Evolutionary conservation across 2,329 filamentous ascomycete genomes (phyloP).

Genomic region (Fusarium verrucosum): DNA sequence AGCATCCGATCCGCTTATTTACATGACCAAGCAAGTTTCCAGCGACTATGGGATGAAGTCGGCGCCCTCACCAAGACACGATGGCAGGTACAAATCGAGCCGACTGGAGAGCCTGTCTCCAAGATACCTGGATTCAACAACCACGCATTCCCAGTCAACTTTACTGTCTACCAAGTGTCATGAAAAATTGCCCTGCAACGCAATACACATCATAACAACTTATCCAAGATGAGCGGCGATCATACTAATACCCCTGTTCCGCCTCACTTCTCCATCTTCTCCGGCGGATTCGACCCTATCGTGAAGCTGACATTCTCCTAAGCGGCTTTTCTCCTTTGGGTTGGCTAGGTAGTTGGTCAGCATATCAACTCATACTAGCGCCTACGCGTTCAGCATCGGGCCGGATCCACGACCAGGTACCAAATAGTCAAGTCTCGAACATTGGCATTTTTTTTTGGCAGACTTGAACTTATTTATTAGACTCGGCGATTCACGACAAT

Average conservation of each 20-base stretch:
- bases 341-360: slow-evolving; percentile 23
- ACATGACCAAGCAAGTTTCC: slow-evolving; percentile 61
- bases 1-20: slow-evolving; percentile 51
- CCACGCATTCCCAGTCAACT: slow-evolving; percentile 46
- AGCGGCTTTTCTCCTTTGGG: slow-evolving; percentile 29
- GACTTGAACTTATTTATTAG: slow-evolving; percentile 7
- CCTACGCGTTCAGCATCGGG: slow-evolving; percentile 4
- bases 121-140: slow-evolving; percentile 43
- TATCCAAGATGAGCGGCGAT: slow-evolving; percentile 15
- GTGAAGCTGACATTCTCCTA: slow-evolving; percentile 25
- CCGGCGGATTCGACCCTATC: slow-evolving; percentile 16
- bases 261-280: slow-evolving; percentile 27
- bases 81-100: slow-evolving; percentile 59
- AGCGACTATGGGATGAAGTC: slow-evolving; percentile 63
- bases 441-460: neutral
- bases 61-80: slow-evolving; percentile 58
- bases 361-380: slow-evolving; percentile 31
- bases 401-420: slow-evolving; percentile 23
- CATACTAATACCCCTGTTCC: slow-evolving; percentile 10
- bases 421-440: neutral
- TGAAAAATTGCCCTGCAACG: slow-evolving; percentile 24
- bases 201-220: neutral
- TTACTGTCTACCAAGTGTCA: slow-evolving; percentile 50
- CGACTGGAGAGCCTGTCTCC: slow-evolving; percentile 35
- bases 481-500: slow-evolving; percentile 3